Evolutionary conservation across 495 filamentous ascomycete genomes (phyloP).

Genomic region (Podospora appendiculata): DNA sequence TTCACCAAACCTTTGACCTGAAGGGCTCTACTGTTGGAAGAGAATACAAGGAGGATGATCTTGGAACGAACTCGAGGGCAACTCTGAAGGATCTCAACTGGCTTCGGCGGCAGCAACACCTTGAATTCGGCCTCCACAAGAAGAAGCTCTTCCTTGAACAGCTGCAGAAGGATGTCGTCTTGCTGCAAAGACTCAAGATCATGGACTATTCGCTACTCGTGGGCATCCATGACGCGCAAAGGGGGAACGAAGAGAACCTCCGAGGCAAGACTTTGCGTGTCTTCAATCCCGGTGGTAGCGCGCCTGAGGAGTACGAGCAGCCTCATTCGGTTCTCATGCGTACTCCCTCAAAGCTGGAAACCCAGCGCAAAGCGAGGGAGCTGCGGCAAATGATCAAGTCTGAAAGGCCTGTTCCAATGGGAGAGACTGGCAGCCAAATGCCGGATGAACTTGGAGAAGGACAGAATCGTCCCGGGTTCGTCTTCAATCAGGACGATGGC

Average conservation of each 20-base stretch:
- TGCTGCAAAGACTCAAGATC: constrained; percentile 82
- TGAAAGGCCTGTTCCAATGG: constrained; percentile 86
- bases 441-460: constrained; percentile 74
- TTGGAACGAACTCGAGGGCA: constrained; percentile 82
- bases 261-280: constrained; percentile 92
- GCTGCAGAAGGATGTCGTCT: constrained; percentile 74
- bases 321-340: constrained; percentile 63
- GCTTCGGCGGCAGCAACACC: constrained; percentile 73
- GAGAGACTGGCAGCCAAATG: constrained; percentile 74
- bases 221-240: constrained; percentile 82
- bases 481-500: constrained; percentile 91
- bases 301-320: constrained; percentile 35
- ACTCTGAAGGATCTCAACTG: constrained; percentile 97
- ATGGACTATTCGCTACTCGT: constrained; percentile 98
- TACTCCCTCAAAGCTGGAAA: constrained; percentile 93
- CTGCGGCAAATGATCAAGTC: constrained; percentile 85
- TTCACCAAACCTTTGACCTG: constrained; percentile 92
- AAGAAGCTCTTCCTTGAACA: constrained; percentile 82
- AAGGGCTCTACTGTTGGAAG: constrained; percentile 96
- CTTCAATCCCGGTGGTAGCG: constrained; percentile 82
- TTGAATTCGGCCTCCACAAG: constrained; percentile 84
- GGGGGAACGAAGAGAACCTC: constrained; percentile 91
- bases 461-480: constrained; percentile 40
- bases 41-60: constrained; percentile 80
- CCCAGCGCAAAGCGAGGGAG: constrained; percentile 83